Evolutionary conservation across 192 early-diverging fungal genomes (phyloP), one percentile per base, ranked within the genome.

Genomic region (Rhizophagus sp.): DNA sequence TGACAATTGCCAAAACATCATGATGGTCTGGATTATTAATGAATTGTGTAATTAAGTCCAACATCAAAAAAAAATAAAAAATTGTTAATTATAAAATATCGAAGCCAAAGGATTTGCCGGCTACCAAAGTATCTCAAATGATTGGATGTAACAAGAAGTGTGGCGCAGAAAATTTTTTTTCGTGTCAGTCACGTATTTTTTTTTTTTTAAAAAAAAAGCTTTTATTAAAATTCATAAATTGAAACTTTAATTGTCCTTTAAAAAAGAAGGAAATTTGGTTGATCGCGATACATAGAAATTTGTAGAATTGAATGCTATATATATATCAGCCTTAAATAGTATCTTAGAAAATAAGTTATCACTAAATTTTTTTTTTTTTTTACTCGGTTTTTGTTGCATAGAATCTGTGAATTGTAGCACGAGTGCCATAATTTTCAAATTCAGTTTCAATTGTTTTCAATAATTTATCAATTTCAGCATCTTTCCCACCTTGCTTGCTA

Each of bases 1-100:
- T 98, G 68, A 98, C 83, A 49, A 98, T 92, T 34, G 94, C 85
- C 52, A 98, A 88, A 12, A 94, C 36, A 76, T 95, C 93, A 86
- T 94, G 94, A 87, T 94, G 90, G 73, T 88, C 84, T n/a, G 95
- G 95, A 76, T 91, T 87, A 70, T 92, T 90, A 36, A 92, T 82
- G 72, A 92, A 87, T 9, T 83, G 33, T 33, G 85, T 84, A 25
- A 88, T 74, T 57, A 78, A 75, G 30, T 90, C 86, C 80, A 88
- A 52, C 50, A 57, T 57, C 15, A 57, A 7, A 22, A 6, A 57
- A 57, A 57, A 57, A 19, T 15, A 2, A 5, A 17, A 19, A 34
- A 34, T 34, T 34, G 33, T n/a, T 34, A 57, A 57, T 19, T 47
- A 47, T 12, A 47, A 12, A 47, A 47, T 12, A 47, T 12, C 44